Percentiles rank a stretch among this genome's conserved stretches.
These are phyloP conservation scores for Penicillium sp. DNA, from an alignment of 2,329 filamentous ascomycete genomes.

Conservation along the genomic window DNA sequence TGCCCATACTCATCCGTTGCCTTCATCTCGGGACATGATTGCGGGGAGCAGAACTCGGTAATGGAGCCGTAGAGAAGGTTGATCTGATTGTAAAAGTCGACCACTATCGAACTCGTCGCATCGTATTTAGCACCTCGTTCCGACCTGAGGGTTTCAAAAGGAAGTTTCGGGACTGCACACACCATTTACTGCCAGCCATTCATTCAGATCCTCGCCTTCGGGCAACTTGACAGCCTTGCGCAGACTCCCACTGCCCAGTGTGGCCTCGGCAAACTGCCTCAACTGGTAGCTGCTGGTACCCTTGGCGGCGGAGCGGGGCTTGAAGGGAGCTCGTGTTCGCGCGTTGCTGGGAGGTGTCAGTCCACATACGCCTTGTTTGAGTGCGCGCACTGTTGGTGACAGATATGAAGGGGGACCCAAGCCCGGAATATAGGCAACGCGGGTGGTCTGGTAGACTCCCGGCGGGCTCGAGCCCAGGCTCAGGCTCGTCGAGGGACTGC, in stretches of 20 bases:
- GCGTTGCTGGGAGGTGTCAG: constrained; percentile 61
- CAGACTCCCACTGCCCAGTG: constrained; percentile 86
- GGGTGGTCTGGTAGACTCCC: constrained; percentile 27
- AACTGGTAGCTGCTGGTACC: constrained; percentile 89
- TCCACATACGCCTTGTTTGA: constrained; percentile 36
- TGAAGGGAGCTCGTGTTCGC: constrained; percentile 84
- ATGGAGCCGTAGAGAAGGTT: constrained; percentile 98
- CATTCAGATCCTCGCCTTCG: constrained; percentile 94
- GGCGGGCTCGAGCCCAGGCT: constrained; percentile 22
- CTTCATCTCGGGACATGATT: constrained; percentile 98
- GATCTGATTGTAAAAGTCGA: constrained; percentile 99
- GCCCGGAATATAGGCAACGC: constrained; percentile 24
- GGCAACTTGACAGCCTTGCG: constrained; percentile 95
- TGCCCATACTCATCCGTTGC: constrained; percentile 85
- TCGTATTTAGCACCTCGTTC: constrained; percentile 18
- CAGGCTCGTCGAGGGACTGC: constrained; percentile 15
- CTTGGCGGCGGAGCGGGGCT: constrained; percentile 75
- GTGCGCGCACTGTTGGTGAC: constrained; percentile 30
- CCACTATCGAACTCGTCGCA: constrained; percentile 55
- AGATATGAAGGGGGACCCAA: constrained; percentile 32
- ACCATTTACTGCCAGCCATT: constrained; percentile 98
- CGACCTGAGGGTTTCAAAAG: background rate
- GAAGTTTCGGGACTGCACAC: constrained; percentile 25
- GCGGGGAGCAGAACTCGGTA: constrained; percentile 96
- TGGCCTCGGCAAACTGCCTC: constrained; percentile 96